Evolutionary conservation across 2,329 filamentous ascomycete genomes (phyloP).

Genomic region (Paraphoma sp.): DNA sequence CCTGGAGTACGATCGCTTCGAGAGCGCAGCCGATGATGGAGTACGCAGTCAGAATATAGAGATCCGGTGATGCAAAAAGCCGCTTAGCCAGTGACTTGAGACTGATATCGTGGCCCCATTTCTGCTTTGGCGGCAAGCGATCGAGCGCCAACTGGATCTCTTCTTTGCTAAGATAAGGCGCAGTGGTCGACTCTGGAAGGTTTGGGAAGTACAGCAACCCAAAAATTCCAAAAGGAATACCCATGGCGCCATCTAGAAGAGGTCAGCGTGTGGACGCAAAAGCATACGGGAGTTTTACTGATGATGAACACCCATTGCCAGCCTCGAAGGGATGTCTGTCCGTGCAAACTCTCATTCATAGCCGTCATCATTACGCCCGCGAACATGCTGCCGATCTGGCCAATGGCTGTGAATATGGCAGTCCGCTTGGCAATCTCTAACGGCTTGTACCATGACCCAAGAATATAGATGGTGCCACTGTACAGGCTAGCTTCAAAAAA

Average conservation of each 20-base stretch:
- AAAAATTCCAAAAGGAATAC: slow-evolving; percentile 37
- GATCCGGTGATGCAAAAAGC: slow-evolving; percentile 29
- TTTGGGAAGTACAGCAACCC: slow-evolving; percentile 37
- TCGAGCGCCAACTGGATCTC: slow-evolving; percentile 34
- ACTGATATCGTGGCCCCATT: slow-evolving; percentile 33
- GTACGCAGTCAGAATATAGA: slow-evolving; percentile 51
- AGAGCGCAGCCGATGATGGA: slow-evolving; percentile 46
- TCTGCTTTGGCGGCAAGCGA: slow-evolving; percentile 31
- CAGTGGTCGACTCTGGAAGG: slow-evolving; percentile 31
- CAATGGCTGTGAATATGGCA: slow-evolving; percentile 38
- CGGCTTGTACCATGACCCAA: slow-evolving; percentile 39
- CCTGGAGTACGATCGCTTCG: slow-evolving; percentile 42
- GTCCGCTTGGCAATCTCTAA: slow-evolving; percentile 38
- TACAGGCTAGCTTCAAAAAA: slow-evolving; percentile 38
- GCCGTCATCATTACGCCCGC: slow-evolving; percentile 44
- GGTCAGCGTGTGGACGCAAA: slow-evolving; percentile 3
- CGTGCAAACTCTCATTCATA: slow-evolving; percentile 34
- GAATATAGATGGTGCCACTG: slow-evolving; percentile 38
- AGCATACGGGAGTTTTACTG: slow-evolving; percentile 8
- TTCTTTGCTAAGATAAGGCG: slow-evolving; percentile 30
- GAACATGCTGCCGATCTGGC: slow-evolving; percentile 41
- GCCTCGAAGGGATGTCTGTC: slow-evolving; percentile 24
- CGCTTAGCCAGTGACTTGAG: slow-evolving; percentile 30
- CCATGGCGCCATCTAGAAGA: slow-evolving; percentile 34
- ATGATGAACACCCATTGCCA: slow-evolving; percentile 42